Evolutionary conservation across 495 filamentous ascomycete species (phyloP).

Genomic region (Cladorrhinum samala): DNA sequence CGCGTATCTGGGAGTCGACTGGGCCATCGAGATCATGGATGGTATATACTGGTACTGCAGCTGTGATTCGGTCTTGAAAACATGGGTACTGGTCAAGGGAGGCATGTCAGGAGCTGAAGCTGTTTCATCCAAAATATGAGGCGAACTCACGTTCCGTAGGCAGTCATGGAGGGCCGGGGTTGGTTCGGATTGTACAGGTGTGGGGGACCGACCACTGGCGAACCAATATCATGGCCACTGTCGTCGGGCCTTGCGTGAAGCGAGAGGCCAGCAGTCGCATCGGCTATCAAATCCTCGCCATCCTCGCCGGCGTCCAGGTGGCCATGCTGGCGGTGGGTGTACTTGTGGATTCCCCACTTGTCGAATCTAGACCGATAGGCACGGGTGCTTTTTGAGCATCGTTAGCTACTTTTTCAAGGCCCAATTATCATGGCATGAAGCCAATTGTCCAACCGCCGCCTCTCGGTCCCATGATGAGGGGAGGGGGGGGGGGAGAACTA

Average conservation of each 20-base stretch:
- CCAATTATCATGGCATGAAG: too few relatives aligned
- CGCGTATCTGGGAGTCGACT: background rate
- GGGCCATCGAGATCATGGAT: background rate
- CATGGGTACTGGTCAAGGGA: background rate
- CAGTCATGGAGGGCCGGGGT: background rate
- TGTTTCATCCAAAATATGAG: background rate
- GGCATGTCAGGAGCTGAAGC: background rate
- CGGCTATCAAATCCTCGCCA: constrained; percentile 4
- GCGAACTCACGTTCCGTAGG: background rate
- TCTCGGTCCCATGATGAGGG: too few relatives aligned
- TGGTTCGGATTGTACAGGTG: background rate
- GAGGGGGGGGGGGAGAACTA: too few relatives aligned
- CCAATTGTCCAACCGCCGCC: background rate
- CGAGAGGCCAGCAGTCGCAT: constrained; percentile 3
- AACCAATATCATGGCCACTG: background rate
- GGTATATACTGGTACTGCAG: background rate
- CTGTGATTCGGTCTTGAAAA: background rate
- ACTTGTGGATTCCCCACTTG: constrained; percentile 41
- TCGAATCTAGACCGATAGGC: constrained; percentile 42
- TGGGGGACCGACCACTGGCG: background rate
- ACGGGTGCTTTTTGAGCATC: constrained; percentile 22
- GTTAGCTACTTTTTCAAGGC: background rate
- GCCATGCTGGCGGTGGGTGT: constrained; percentile 32
- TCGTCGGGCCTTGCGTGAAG: constrained; percentile 1
- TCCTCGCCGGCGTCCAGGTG: constrained; percentile 5